Evolutionary conservation across 2,329 filamentous ascomycete species (phyloP).

Genomic region (Epichloe coenophiala): DNA sequence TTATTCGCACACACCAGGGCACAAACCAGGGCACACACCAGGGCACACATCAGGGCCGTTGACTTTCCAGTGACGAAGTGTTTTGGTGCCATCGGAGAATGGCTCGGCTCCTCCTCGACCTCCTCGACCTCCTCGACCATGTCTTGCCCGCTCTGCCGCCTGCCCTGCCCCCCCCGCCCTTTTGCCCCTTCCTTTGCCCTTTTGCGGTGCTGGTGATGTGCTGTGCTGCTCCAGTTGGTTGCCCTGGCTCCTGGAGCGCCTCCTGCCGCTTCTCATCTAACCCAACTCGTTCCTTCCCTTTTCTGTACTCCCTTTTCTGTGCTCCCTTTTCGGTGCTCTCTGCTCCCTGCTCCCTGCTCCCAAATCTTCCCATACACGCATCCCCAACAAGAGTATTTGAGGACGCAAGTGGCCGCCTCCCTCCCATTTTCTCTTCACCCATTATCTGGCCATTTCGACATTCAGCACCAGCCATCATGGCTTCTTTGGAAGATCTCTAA

Average conservation of each 20-base stretch:
- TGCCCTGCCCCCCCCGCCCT: neutral
- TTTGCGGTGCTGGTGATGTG: too few species aligned
- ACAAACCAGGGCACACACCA: neutral
- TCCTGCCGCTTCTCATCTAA: neutral
- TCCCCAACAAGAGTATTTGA: conserved; percentile 6
- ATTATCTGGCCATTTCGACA: conserved; percentile 6
- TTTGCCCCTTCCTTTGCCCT: too few species aligned
- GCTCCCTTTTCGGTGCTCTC: too few species aligned
- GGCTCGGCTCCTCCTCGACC: too few species aligned
- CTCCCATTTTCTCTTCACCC: conserved; percentile 2
- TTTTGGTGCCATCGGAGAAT: neutral
- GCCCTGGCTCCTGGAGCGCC: neutral
- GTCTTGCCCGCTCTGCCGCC: neutral
- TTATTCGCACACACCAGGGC: neutral
- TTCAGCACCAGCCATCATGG: conserved; percentile 4
- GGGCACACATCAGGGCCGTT: neutral
- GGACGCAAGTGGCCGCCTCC: conserved; percentile 4
- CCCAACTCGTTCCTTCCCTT: neutral
- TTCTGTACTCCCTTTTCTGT: neutral
- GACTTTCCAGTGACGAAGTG: too few species aligned
- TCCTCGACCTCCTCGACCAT: neutral
- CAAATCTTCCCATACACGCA: neutral
- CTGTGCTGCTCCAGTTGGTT: too few species aligned
- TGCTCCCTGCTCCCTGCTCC: neutral
- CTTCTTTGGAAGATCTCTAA: conserved; percentile 6